Evolutionary conservation across 306 rosid genomes (phyloP), one percentile per base, ranked within the genome.

Genomic region (Rosa chinensis): DNA sequence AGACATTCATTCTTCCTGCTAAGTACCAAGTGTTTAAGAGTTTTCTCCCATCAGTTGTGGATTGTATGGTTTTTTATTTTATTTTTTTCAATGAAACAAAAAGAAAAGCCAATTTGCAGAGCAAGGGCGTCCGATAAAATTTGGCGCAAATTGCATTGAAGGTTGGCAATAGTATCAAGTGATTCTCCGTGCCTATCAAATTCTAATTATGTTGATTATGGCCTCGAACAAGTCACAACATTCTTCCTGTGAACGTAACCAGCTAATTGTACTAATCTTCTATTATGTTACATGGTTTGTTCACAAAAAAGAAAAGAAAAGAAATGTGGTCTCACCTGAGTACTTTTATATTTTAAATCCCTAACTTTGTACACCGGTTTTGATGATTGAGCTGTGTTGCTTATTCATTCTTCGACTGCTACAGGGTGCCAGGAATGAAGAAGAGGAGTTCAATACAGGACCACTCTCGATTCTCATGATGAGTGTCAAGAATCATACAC

Each of bases 401-500:
- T 63, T 55, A 63, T 48, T 4, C 25, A 39, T 7, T 8, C 52
- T 72, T 64, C 43, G 63, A 42, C 73, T 72, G 66, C 67, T 64
- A 32, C 85, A 93, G 94, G 70, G 44, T 5, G 63, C 0, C 28
- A 95, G 90, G 89, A 92, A 84, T 11, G 97, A 91, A 84, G 99
- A 91, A 67, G 99, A 95, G 79, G 99, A 95, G 44, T 95, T 95
- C 63, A 95, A 90, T 80, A 93, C 98, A 1, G 99, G 98, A 4
- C 99, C 98, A 9, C 88, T 95, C 2, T 95, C 98, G 48, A 90
- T 95, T 58, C 97, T 95, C 18, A 91, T 89, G 97, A 89, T 92
- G 97, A 94, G 97, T 85, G 99, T 94, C 20, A 94, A 91, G 78
- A 94, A 94, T 71, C 91, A 91, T 43, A 92, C 97, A 0, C 99